Evolutionary conservation across 1,284 basidiomycete species (phyloP), one percentile per base, ranked within the genome.

Genomic region (Lignosus rhinocerotis): DNA sequence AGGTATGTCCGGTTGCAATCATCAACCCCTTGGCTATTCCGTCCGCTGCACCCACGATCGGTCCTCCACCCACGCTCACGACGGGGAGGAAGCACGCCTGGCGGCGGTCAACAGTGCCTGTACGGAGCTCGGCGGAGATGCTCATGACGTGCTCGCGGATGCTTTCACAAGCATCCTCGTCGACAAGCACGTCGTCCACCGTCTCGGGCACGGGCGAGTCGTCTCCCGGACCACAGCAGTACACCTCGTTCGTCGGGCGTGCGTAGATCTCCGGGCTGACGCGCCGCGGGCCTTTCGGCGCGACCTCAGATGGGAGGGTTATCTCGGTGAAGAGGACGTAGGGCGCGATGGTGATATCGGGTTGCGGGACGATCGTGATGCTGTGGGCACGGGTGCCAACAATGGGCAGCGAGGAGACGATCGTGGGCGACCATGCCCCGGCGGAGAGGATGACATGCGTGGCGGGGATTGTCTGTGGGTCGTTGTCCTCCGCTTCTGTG

Each of bases 341-440:
- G 12, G 86, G 85, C 8, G 83, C 73, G 68, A 87, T 79, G 16
- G 69, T 68, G 21, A 73, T 54, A n/a, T 66, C 70, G n/a, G 76
- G 69, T 36, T 77, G 33, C 67, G 84, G 70, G 33, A 61, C 60
- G 61, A 90, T 82, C 3, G 81, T 83, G 67, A 90, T 79, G 66
- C 86, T 88, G 70, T 90, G 88, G 0, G 86, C 87, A 51, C 88
- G 85, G 3, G 78, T 84, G 38, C 78, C 79, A 14, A 73, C 68
- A 61, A 90, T 80, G 14, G 87, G 86, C 32, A 89, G 76, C 7
- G 73, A 64, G 11, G 79, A 73, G 34, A 77, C 59, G 58, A 90
- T 69, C 8, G 67, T 70, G 10, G 92, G 83, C 0, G 93, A 93
- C 95, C 95, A 98, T 1, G 93, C 92, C 12, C 94, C 94, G 11